Percentiles rank a stretch among this genome's conserved stretches.
Conservation (phyloP, 352 stramenopile species). For the Globisporangium takayamanum region DNA sequence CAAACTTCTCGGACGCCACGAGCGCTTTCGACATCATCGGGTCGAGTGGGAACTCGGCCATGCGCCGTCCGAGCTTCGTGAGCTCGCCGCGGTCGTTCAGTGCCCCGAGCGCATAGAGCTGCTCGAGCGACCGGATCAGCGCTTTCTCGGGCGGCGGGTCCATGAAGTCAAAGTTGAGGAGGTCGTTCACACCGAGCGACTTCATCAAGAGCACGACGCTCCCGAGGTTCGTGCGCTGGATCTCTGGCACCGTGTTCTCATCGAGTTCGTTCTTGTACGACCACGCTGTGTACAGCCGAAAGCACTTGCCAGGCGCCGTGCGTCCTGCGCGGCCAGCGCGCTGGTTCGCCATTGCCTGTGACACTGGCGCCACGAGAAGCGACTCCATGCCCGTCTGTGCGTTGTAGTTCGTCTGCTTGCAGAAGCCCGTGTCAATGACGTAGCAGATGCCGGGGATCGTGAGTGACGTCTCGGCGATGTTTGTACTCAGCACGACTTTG, state of each 20-base stretch:
- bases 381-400: conserved; percentile 98
- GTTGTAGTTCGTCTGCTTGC: conserved; percentile 99
- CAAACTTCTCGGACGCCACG: conserved; percentile 89
- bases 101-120: conserved; percentile 98
- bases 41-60: conserved; percentile 95
- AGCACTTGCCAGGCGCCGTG: conserved; percentile 98
- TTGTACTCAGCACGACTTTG: conserved; percentile 99
- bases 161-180: conserved; percentile 99
- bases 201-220: conserved; percentile 99
- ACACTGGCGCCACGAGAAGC: conserved; percentile 97
- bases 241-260: conserved; percentile 97
- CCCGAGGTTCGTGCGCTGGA: conserved; percentile 96
- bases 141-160: conserved; percentile 97
- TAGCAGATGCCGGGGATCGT: conserved; percentile 99
- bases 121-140: conserved; percentile 96
- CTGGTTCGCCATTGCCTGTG: conserved; percentile 96
- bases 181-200: conserved; percentile 98
- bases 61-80: conserved; percentile 93
- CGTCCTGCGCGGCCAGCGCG: conserved; percentile 92
- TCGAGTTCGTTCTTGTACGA: conserved; percentile 99
- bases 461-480: conserved; percentile 99
- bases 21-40: conserved; percentile 94
- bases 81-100: conserved; percentile 98
- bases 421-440: conserved; percentile 99
- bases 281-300: conserved; percentile 98